Evolutionary conservation across 2,329 filamentous ascomycete genomes (phyloP).

Genomic region (Aspergillus caelatus): DNA sequence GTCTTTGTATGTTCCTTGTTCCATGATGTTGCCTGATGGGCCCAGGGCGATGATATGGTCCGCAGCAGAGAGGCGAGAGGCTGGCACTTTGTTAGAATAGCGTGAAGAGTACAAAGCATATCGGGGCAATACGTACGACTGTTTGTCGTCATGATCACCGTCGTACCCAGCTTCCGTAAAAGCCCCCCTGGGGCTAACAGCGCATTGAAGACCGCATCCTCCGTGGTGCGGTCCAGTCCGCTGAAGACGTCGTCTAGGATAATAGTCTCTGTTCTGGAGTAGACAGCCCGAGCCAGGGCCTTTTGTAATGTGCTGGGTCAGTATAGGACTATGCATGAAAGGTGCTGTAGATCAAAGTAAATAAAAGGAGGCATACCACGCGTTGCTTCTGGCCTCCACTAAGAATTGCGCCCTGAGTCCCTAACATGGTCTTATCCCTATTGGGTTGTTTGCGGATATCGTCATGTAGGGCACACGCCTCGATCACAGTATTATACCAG

Average conservation of each 20-base stretch:
- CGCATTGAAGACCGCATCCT: slow-evolving; percentile 34
- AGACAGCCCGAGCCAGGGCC: slow-evolving; percentile 37
- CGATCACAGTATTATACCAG: slow-evolving; percentile 32
- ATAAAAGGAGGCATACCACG: slow-evolving; percentile 10
- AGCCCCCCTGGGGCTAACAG: slow-evolving; percentile 32
- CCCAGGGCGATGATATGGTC: slow-evolving; percentile 53
- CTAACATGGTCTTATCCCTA: slow-evolving; percentile 26
- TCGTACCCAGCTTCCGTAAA: slow-evolving; percentile 21
- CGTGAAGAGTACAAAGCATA: background rate
- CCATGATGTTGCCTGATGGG: background rate
- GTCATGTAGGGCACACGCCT: slow-evolving; percentile 25
- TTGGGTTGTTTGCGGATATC: slow-evolving; percentile 25
- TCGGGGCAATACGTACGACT: background rate
- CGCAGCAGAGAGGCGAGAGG: slow-evolving; percentile 28
- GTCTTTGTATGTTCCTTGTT: background rate
- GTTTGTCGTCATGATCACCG: slow-evolving; percentile 16
- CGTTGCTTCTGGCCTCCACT: slow-evolving; percentile 34
- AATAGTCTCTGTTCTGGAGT: slow-evolving; percentile 29
- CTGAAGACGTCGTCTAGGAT: slow-evolving; percentile 5
- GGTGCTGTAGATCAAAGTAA: background rate
- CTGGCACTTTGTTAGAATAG: background rate
- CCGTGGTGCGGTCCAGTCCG: slow-evolving; percentile 10
- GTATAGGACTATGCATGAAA: background rate
- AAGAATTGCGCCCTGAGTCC: slow-evolving; percentile 26
- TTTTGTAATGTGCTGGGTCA: background rate